phyloP scores from a whole-genome alignment of 345 rosid genomes.

The Moricandia arvensis region DNA sequence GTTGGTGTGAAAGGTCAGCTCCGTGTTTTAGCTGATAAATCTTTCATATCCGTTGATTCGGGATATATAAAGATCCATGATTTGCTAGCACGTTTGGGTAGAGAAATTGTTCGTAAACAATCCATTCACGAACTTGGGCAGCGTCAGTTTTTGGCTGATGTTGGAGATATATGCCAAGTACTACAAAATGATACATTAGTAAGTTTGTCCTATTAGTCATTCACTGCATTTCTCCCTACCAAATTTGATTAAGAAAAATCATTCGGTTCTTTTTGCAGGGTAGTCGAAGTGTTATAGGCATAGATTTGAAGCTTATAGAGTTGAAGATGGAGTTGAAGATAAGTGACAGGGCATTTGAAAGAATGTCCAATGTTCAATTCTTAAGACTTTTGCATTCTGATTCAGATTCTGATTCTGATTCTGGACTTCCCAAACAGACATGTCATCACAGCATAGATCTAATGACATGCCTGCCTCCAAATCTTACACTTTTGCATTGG shows the following conservation, averaged over 20 bases:
- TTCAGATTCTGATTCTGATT: neutral
- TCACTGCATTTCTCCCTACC: neutral
- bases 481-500: constrained; percentile 22
- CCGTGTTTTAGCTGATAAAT: constrained; percentile 18
- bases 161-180: constrained; percentile 27
- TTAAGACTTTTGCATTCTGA: constrained; percentile 2
- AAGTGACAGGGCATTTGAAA: neutral
- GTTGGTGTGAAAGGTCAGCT: neutral
- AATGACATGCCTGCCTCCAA: neutral
- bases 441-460: neutral
- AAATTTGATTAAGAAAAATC: neutral
- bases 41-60: neutral
- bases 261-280: constrained; percentile 18
- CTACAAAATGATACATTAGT: constrained; percentile 3
- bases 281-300: constrained; percentile 14
- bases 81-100: neutral
- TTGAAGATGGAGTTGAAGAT: neutral
- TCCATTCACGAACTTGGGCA: constrained; percentile 15
- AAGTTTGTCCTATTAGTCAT: neutral
- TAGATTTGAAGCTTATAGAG: neutral
- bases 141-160: constrained; percentile 28
- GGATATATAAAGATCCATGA: neutral
- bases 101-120: constrained; percentile 29
- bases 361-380: constrained; percentile 13
- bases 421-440: neutral